Evolutionary conservation across 208 protist species (phyloP), one percentile per base, ranked within the genome.

Genomic region (Acanthamoeba polyphaga): DNA sequence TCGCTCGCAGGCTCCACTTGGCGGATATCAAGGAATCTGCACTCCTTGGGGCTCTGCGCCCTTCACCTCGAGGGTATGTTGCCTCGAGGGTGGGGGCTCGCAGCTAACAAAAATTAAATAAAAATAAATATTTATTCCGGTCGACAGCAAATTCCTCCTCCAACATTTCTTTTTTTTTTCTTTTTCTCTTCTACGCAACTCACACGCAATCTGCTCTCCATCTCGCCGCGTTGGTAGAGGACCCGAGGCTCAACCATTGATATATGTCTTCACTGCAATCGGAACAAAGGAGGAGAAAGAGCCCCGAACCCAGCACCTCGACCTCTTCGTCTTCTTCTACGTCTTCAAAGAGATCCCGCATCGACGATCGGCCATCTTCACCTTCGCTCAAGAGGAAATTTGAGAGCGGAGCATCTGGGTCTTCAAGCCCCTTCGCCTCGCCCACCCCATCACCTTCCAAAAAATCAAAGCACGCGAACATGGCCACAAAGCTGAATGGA

Each of bases 271-370:
- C 64, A 49, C 62, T 70, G 58, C 64, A 43, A 76, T 55, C 29
- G 38, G 64, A 92, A 32, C 32, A 70, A 70, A 92, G 87, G 62
- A 92, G 87, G 43, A 92, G 87, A 70, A 92, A 92, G 34, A 92
- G 64, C 27, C 87, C 62, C 34, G 64, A 92, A 76, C 29, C 32
- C 87, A 76, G 60, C 49, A 46, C 32, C 66, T 38, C 51, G n/a
- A 8, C 58, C 32, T 38, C 80, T 49, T 43, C 78, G 34, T 58
- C 80, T 70, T 91, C 58, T 15, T 72, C 85, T 51, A n/a, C 87
- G 1, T 92, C 87, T 58, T 49, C 55, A 10, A 76, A 92, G 43
- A 46, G 38, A 76, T 24, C 80, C 53, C 80, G 80, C 53, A 3
- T 89, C 0, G 80, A 58, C 53, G 80, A 66, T 27, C 51, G 22